Conservation (phyloP, 2,329 filamentous ascomycete genomes). For the Pestalotiopsis fici region DNA sequence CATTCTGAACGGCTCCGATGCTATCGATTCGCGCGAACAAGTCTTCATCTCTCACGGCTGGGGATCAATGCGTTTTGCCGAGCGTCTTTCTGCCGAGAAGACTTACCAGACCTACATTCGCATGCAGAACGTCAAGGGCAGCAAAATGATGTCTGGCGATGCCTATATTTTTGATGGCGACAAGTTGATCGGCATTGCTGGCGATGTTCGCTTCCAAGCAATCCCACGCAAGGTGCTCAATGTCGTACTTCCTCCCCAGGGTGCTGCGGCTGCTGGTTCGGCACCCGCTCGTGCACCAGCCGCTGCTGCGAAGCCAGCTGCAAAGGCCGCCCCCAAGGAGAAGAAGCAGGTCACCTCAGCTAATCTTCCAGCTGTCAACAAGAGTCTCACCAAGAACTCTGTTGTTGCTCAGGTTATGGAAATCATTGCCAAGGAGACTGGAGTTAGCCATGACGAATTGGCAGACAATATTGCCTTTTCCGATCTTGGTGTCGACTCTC, state of each 20-base stretch:
- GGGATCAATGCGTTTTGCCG: conserved; percentile 52
- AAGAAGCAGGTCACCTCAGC: conserved; percentile 46
- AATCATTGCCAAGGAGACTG: conserved; percentile 58
- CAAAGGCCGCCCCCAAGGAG: conserved; percentile 37
- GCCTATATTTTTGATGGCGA: conserved; percentile 57
- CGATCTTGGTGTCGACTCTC: conserved; percentile 61
- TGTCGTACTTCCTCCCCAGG: conserved; percentile 64
- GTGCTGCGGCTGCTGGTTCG: conserved; percentile 39
- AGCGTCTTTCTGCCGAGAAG: conserved; percentile 44
- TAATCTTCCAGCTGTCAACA: conserved; percentile 50
- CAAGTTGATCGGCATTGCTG: conserved; percentile 45
- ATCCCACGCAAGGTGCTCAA: conserved; percentile 68
- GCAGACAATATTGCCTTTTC: conserved; percentile 57
- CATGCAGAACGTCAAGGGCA: conserved; percentile 55
- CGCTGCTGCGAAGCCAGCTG: conserved; percentile 31
- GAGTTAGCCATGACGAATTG: conserved; percentile 54
- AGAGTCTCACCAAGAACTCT: conserved; percentile 46
- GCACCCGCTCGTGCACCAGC: conserved; percentile 35
- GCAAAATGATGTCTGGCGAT: conserved; percentile 54
- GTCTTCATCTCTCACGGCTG: conserved; percentile 64
- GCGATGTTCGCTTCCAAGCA: conserved; percentile 66
- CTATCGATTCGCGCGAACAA: conserved; percentile 52
- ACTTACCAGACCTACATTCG: conserved; percentile 58
- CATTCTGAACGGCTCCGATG: conserved; percentile 60
- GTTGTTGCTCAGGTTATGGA: conserved; percentile 48